Percentiles rank a stretch among this genome's conserved stretches.
Conservation (phyloP, 2,329 filamentous ascomycete species). For the Huntiella moniliformis region DNA sequence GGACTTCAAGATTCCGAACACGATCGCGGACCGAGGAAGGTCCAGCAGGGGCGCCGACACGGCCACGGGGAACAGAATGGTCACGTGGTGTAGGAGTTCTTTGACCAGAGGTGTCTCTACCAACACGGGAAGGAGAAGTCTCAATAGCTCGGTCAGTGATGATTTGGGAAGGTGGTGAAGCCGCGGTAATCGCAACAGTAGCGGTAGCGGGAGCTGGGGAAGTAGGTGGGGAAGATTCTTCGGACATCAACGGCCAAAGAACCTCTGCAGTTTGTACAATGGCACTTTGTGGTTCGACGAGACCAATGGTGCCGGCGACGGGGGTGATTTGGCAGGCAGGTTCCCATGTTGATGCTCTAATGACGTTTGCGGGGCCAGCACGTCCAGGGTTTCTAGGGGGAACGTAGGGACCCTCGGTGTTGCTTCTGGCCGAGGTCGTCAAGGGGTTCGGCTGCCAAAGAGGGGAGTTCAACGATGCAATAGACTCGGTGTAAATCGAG, state of each 20-base stretch:
- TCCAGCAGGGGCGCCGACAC: no score
- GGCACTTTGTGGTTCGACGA: constrained; percentile 6
- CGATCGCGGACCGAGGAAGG: constrained; percentile 4
- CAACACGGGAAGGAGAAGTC: no score
- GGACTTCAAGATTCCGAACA: constrained; percentile 8
- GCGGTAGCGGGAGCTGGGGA: no score
- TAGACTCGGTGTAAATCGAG: background rate
- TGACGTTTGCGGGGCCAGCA: background rate
- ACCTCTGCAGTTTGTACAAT: background rate
- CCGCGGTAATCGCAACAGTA: no score
- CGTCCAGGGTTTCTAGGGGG: constrained; percentile 6
- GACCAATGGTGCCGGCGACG: background rate
- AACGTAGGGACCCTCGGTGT: background rate
- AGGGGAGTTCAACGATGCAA: background rate
- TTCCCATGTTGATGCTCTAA: constrained; percentile 3
- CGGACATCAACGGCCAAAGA: constrained; percentile 2
- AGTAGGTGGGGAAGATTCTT: background rate
- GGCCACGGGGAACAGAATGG: no score
- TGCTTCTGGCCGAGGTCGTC: background rate
- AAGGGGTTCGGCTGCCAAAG: constrained; percentile 3
- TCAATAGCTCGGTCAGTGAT: no score
- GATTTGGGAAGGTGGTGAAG: no score
- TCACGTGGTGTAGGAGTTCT: no score
- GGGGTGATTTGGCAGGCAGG: background rate
- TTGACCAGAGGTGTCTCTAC: no score